These are phyloP conservation scores for Ceratocystis colombiana DNA, from an alignment of 2,329 filamentous ascomycete species.

Conservation along the genomic window DNA sequence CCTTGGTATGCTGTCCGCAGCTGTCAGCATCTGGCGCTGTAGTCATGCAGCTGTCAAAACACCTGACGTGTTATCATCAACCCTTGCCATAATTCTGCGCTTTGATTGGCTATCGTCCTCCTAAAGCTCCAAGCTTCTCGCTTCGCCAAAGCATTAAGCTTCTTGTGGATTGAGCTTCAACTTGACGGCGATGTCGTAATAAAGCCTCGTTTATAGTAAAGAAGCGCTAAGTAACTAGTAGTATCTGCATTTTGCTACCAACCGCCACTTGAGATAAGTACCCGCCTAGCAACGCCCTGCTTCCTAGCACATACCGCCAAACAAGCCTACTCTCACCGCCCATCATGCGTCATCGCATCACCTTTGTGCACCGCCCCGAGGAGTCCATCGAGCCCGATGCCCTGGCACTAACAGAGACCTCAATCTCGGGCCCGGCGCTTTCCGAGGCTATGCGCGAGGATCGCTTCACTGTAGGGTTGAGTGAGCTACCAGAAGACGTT, in stretches of 20 bases:
- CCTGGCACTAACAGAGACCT: conserved; percentile 47
- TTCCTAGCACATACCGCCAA: neutral
- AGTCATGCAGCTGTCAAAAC: neutral
- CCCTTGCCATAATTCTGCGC: neutral
- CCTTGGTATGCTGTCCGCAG: neutral
- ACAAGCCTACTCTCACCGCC: conserved; percentile 14
- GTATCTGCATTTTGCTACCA: too few species aligned
- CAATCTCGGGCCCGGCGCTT: conserved; percentile 48
- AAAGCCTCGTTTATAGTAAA: neutral
- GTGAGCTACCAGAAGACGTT: conserved; percentile 63
- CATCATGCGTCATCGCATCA: conserved; percentile 66
- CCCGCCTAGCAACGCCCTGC: neutral
- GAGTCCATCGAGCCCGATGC: conserved; percentile 53
- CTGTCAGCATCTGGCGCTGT: neutral
- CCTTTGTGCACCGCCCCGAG: conserved; percentile 61
- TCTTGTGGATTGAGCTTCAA: neutral
- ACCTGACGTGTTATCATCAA: neutral
- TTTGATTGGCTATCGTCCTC: neutral
- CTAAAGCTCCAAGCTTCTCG: neutral
- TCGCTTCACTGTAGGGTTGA: conserved; percentile 59
- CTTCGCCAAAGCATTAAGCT: neutral
- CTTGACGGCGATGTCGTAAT: neutral
- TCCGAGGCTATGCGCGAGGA: conserved; percentile 62
- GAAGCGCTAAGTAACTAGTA: neutral
- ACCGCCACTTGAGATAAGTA: neutral